These are phyloP conservation scores for Avena eriantha DNA, from an alignment of 176 grass and related monocot species.

Conservation along the genomic window DNA sequence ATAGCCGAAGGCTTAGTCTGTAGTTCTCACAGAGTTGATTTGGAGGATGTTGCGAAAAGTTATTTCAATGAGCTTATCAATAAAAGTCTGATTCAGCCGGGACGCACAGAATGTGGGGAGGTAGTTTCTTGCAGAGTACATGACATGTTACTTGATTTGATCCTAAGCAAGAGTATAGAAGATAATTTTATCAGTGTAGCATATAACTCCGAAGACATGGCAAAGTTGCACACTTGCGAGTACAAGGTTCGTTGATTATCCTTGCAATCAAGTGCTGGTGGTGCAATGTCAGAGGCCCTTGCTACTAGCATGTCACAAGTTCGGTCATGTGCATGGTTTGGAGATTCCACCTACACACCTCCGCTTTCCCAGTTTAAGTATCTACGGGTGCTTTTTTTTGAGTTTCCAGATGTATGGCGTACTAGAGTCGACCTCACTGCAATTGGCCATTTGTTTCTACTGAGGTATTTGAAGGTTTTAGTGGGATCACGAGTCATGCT, in stretches of 20 bases:
- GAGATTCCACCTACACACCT: not conserved
- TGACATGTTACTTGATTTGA: not conserved
- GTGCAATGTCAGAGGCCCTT: not conserved
- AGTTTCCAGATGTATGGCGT: not conserved
- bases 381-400: not conserved
- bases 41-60: not conserved
- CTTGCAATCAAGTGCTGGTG: not conserved
- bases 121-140: not conserved
- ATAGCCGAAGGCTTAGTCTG: not conserved
- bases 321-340: not conserved
- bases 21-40: not conserved
- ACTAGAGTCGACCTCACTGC: not conserved
- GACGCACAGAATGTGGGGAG: not conserved
- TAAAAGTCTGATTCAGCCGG: not conserved
- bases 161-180: not conserved
- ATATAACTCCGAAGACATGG: not conserved
- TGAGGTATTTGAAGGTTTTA: not conserved
- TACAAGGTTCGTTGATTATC: not conserved
- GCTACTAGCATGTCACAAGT: conserved; percentile 2
- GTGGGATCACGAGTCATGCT: accelerated
- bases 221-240: not conserved
- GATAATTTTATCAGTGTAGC: not conserved
- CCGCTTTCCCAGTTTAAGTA: not conserved
- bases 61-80: not conserved
- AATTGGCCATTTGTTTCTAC: not conserved